These are phyloP conservation scores for Penicillium sp. DNA, from an alignment of 2,329 filamentous ascomycete species.

Conservation along the genomic window DNA sequence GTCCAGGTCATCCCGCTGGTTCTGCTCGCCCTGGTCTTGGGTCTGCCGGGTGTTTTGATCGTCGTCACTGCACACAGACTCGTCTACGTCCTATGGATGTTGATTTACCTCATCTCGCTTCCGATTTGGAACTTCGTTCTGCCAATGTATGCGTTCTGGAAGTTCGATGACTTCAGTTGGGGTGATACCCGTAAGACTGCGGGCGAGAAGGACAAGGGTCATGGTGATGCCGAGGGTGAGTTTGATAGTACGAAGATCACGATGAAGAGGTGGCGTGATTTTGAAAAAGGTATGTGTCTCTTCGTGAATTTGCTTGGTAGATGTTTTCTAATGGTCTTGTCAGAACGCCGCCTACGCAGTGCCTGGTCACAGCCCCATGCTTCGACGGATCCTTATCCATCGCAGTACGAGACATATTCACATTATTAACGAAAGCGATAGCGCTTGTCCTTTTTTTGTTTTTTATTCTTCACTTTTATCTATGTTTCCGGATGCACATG, in stretches of 20 bases:
- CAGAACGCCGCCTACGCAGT: constrained; percentile 40
- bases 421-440: constrained; percentile 32
- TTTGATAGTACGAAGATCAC: constrained; percentile 99
- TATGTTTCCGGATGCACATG: constrained; percentile 5
- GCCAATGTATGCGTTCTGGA: constrained; percentile 95
- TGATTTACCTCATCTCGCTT: constrained; percentile 88
- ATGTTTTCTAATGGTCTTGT: constrained; percentile 7
- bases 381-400: constrained; percentile 25
- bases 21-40: constrained; percentile 83
- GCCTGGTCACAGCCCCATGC: constrained; percentile 27
- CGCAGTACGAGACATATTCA: constrained; percentile 37
- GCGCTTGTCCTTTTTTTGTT: constrained; percentile 4
- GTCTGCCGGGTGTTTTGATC: constrained; percentile 87
- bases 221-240: constrained; percentile 80
- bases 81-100: constrained; percentile 94
- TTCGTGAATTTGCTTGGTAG: not conserved
- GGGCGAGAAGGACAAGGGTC: constrained; percentile 84
- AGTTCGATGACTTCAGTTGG: constrained; percentile 99
- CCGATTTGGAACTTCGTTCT: constrained; percentile 98
- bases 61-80: constrained; percentile 88
- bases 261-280: constrained; percentile 98
- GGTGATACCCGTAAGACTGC: constrained; percentile 95
- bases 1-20: constrained; percentile 88
- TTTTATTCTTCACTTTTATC: not conserved
- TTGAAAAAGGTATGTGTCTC: constrained; percentile 65